Evolutionary conservation across 495 filamentous ascomycete genomes (phyloP).

Genomic region (Penicillium paradoxum): DNA sequence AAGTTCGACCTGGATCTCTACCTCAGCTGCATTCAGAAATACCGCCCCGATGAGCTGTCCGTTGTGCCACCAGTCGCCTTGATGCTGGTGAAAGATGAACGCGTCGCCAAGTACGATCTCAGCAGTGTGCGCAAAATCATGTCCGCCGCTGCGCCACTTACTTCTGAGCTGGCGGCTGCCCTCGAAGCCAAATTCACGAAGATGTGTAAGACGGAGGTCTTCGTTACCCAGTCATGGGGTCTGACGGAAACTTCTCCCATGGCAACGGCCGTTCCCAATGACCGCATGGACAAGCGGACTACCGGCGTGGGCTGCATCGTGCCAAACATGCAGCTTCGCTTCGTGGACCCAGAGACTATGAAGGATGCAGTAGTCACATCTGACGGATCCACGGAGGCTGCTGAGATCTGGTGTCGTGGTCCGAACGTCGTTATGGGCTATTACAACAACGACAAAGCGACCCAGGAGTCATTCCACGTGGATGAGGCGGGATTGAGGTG

Average conservation of each 20-base stretch:
- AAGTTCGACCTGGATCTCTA: constrained; percentile 63
- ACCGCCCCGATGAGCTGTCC: constrained; percentile 19
- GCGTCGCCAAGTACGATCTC: constrained; percentile 66
- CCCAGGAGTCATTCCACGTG: constrained; percentile 50
- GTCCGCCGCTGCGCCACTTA: constrained; percentile 76
- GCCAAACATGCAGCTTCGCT: constrained; percentile 55
- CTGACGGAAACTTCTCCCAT: constrained; percentile 60
- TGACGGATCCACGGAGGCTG: constrained; percentile 45
- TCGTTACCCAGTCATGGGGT: constrained; percentile 70
- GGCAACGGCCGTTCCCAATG: constrained; percentile 40
- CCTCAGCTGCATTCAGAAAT: constrained; percentile 18
- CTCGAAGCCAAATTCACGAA: constrained; percentile 51
- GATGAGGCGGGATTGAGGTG: constrained; percentile 47
- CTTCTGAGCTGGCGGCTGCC: constrained; percentile 57
- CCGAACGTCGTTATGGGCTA: constrained; percentile 65
- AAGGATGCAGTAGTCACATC: constrained; percentile 30
- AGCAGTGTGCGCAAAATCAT: constrained; percentile 65
- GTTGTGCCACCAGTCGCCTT: constrained; percentile 71
- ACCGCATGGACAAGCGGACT: constrained; percentile 49
- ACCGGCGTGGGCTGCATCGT: constrained; percentile 55
- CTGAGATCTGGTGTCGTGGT: constrained; percentile 53
- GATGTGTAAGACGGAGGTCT: constrained; percentile 46
- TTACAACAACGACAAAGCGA: constrained; percentile 59
- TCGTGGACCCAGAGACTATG: constrained; percentile 45
- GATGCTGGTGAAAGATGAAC: constrained; percentile 63